phyloP scores from a whole-genome alignment of 257 asterid genomes.

The Perilla frutescens region DNA sequence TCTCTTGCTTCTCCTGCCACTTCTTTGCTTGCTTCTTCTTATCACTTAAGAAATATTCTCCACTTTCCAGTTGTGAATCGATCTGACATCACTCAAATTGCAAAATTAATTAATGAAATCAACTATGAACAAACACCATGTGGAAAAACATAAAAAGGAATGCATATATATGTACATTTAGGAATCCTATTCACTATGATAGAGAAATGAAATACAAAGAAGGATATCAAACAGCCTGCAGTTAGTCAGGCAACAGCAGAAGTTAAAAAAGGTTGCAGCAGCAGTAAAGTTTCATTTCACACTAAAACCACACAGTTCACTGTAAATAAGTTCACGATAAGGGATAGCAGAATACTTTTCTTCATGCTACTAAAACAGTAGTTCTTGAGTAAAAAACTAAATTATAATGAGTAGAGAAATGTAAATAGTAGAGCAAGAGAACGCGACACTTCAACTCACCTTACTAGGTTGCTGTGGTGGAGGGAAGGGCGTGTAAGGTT shows the following conservation, averaged over 20 bases:
- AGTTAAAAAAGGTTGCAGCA: not conserved
- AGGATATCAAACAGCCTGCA: not conserved
- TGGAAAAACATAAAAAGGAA: not conserved
- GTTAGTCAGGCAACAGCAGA: not conserved
- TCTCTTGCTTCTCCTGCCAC: constrained; percentile 91
- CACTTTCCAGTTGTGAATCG: constrained; percentile 87
- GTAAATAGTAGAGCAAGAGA: constrained; percentile 10
- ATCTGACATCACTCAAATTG: constrained; percentile 49
- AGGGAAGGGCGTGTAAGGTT: constrained; percentile 91
- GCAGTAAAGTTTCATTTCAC: not conserved
- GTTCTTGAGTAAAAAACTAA: no score
- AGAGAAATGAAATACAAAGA: not conserved
- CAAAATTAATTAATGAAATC: not conserved
- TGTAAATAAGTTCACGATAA: no score
- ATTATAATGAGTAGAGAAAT: no score
- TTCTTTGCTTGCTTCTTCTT: constrained; percentile 78
- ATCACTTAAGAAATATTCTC: constrained; percentile 85
- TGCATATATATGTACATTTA: not conserved
- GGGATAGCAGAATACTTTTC: no score
- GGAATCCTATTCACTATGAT: not conserved
- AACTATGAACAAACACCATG: not conserved
- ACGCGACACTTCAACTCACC: constrained; percentile 53
- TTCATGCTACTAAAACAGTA: no score
- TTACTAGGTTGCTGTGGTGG: constrained; percentile 95
- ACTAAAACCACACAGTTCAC: not conserved